phyloP scores from a whole-genome alignment of 2,329 filamentous ascomycete species.

The Aspergillus pseudotamarii region DNA sequence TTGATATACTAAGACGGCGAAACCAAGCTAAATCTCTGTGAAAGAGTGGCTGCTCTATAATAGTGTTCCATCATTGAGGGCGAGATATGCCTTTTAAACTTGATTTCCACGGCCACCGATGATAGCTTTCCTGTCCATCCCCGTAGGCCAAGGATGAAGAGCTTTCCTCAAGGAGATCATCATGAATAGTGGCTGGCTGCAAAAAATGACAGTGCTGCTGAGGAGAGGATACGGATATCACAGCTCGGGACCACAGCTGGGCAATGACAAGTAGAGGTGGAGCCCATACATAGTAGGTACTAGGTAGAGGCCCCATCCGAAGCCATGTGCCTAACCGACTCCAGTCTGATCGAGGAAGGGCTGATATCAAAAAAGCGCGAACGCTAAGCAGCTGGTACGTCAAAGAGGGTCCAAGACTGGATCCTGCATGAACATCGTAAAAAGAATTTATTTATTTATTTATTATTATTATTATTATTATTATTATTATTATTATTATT shows the following conservation, averaged over 20 bases:
- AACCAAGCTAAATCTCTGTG: slow-evolving; percentile 7
- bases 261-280: slow-evolving; percentile 27
- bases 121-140: slow-evolving; percentile 9
- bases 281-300: slow-evolving; percentile 18
- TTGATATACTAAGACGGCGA: not conserved
- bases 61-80: slow-evolving; percentile 21
- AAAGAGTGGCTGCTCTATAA: slow-evolving; percentile 17
- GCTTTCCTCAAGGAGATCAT: slow-evolving; percentile 27
- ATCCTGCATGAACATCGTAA: not conserved
- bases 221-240: slow-evolving; percentile 23
- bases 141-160: slow-evolving; percentile 13
- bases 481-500: too few species aligned
- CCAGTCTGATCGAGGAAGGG: slow-evolving; percentile 10
- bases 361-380: slow-evolving; percentile 16
- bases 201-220: slow-evolving; percentile 30
- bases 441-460: too few species aligned
- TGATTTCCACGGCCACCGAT: slow-evolving; percentile 16
- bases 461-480: too few species aligned
- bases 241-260: slow-evolving; percentile 33
- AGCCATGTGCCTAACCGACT: slow-evolving; percentile 20
- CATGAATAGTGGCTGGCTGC: slow-evolving; percentile 30
- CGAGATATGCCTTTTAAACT: slow-evolving; percentile 28
- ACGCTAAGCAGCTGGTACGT: slow-evolving; percentile 21
- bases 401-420: slow-evolving; percentile 4
- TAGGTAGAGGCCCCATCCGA: slow-evolving; percentile 16